Conservation (phyloP, 2,329 filamentous ascomycete species). For the Cryphonectria radicalis region DNA sequence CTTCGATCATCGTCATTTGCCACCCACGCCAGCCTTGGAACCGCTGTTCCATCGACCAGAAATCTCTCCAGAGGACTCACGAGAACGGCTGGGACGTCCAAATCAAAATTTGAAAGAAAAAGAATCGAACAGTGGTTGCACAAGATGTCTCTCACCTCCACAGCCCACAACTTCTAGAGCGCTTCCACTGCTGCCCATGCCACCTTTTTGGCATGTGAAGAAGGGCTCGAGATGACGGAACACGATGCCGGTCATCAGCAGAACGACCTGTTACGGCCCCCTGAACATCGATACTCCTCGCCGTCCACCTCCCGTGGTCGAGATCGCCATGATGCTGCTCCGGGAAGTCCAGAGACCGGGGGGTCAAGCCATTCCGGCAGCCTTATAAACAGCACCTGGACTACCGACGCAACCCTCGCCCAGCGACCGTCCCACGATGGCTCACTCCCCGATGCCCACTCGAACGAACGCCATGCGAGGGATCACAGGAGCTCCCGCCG, state of each 20-base stretch:
- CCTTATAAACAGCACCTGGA: constrained; percentile 28
- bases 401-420: constrained; percentile 30
- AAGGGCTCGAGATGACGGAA: constrained; percentile 30
- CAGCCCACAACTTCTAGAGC: constrained; percentile 22
- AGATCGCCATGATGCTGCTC: constrained; percentile 16
- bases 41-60: background rate
- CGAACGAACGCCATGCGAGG: background rate
- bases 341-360: constrained; percentile 47
- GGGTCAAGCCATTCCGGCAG: constrained; percentile 49
- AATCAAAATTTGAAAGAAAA: background rate
- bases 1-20: background rate
- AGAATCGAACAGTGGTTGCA: constrained; percentile 1
- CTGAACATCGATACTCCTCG: constrained; percentile 14
- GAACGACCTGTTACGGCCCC: constrained; percentile 21
- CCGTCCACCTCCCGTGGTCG: constrained; percentile 8
- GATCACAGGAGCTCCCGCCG: constrained; percentile 26
- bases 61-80: background rate
- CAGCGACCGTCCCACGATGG: constrained; percentile 28
- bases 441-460: constrained; percentile 1
- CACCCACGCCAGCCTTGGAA: background rate
- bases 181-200: constrained; percentile 14
- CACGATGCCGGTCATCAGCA: constrained; percentile 27
- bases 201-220: constrained; percentile 26
- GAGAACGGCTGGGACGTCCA: background rate
- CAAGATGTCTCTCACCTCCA: constrained; percentile 27